Evolutionary conservation across 352 stramenopile genomes (phyloP), one percentile per base, ranked within the genome.

Genomic region (Phytophthora hybrid): DNA sequence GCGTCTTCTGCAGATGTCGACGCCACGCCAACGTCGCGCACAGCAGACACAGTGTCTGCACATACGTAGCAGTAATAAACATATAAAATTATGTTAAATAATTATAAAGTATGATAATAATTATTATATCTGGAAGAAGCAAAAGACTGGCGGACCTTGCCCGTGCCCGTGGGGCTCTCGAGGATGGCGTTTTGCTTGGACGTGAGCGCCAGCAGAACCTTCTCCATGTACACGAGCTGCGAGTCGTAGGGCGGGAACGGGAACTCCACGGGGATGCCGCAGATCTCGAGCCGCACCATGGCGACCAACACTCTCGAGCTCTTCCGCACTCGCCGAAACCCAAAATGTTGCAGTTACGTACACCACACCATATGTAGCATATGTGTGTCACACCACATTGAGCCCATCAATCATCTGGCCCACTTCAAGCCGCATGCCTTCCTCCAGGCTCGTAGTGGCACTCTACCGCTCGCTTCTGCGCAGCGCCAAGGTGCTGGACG

Each of bases 221-320:
- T 98, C 73, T 93, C 82, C 97, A 99, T 99, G 79, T 99, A 99
- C 1, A 98, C 91, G 52, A 98, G 76, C 89, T 99, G 98, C 64
- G 95, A 98, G 77, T 98, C 86, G 74, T 99, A 99, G 8, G 98
- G 97, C 65, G 91, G 79, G 83, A 99, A 99, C 23, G 98, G 98
- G 75, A 99, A 99, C 69, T 98, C 91, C 72, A 99, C 93, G 13
- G 81, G 59, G 60, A 98, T 90, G 46, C 90, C 91, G 76, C 87
- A 90, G 60, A 98, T 95, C 71, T 96, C 78, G 49, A 98, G 74
- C 76, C 67, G 79, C 65, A 96, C 90, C 91, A 94, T 81, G 21
- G 56, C 37, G 9, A 34, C 6, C 56, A 57, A 64, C 47, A 44
- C 37, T 44, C 37, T 44, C 37, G 11, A 44, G 37, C 53, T 4